Evolutionary conservation across 306 rosid genomes (phyloP), one percentile per base, ranked within the genome.

Genomic region (Cucurbita ficifolia): DNA sequence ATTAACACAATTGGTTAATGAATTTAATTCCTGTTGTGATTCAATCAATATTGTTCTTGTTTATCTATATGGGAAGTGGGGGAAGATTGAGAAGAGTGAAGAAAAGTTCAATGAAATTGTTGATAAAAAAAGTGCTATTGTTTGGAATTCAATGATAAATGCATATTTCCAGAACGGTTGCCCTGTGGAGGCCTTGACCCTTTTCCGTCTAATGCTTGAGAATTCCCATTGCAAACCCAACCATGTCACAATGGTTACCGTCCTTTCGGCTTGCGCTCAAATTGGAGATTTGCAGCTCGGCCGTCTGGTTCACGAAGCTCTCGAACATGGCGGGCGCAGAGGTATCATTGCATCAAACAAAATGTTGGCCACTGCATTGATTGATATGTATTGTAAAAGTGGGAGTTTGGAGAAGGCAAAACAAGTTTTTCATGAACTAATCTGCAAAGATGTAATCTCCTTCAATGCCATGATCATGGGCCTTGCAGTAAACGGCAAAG

Each of bases 391-490:
- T 67, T 84, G 87, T 10, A 88, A 88, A 77, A 81, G 94, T 80
- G 94, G 88, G 39, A 78, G 81, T 69, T 72, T 86, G 77, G 81
- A 77, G 57, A 84, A 50, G 65, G 93, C 88, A 72, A 84, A 84
- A 74, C 79, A 81, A 75, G 88, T 88, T 81, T 88, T 88, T 78
- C 75, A 86, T 76, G 76, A 76, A 61, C 72, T 86, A 80, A 53
- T 63, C 65, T 71, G 72, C 61, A 84, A 86, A 86, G 90, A 88
- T 79, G 81, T 74, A 56, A 87, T 88, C 79, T 81, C 85, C 29
- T 84, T 86, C 81, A 88, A 86, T 52, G 86, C 86, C 65, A 86
- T 86, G 87, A 79, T 88, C 73, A 86, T 88, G 90, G 88, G 93
- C 74, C 87, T 86, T 76, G 93, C 88, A 53, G 80, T 83, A 4